Evolutionary conservation across 2,329 filamentous ascomycete species (phyloP).

Genomic region (Aciculosporium take): DNA sequence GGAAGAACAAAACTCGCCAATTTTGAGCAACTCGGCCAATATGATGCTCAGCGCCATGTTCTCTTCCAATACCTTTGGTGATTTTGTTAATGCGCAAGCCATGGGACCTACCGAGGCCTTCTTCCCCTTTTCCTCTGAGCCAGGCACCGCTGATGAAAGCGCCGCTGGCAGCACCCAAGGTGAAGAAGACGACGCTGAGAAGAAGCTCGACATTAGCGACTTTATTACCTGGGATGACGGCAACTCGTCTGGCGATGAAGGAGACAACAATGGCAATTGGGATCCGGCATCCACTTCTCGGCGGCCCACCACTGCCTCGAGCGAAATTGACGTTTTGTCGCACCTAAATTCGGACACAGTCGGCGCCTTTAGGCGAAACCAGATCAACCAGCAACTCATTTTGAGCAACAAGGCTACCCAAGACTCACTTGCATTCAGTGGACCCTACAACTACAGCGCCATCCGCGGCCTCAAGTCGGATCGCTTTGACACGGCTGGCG

Average conservation of each 20-base stretch:
- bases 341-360: slow-evolving; percentile 54
- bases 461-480: slow-evolving; percentile 51
- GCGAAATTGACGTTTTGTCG: slow-evolving; percentile 36
- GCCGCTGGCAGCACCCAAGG: slow-evolving; percentile 24
- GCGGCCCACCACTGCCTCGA: slow-evolving; percentile 32
- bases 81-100: slow-evolving; percentile 48
- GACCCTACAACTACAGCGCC: slow-evolving; percentile 44
- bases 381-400: slow-evolving; percentile 47
- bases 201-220: slow-evolving; percentile 52
- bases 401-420: slow-evolving; percentile 45
- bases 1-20: slow-evolving; percentile 33
- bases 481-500: slow-evolving; percentile 49
- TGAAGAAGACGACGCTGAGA: slow-evolving; percentile 52
- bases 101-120: slow-evolving; percentile 64
- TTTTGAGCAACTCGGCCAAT: slow-evolving; percentile 54
- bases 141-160: slow-evolving; percentile 37
- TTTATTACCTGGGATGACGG: slow-evolving; percentile 55
- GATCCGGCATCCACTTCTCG: slow-evolving; percentile 38
- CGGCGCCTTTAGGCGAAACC: slow-evolving; percentile 62
- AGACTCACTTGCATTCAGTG: slow-evolving; percentile 48
- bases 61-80: slow-evolving; percentile 38
- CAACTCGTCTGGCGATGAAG: slow-evolving; percentile 46
- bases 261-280: slow-evolving; percentile 33
- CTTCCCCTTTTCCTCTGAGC: slow-evolving; percentile 52
- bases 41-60: slow-evolving; percentile 68